These are phyloP conservation scores for Croton setiger DNA, from an alignment of 441 rosid genomes.

Conservation along the genomic window DNA sequence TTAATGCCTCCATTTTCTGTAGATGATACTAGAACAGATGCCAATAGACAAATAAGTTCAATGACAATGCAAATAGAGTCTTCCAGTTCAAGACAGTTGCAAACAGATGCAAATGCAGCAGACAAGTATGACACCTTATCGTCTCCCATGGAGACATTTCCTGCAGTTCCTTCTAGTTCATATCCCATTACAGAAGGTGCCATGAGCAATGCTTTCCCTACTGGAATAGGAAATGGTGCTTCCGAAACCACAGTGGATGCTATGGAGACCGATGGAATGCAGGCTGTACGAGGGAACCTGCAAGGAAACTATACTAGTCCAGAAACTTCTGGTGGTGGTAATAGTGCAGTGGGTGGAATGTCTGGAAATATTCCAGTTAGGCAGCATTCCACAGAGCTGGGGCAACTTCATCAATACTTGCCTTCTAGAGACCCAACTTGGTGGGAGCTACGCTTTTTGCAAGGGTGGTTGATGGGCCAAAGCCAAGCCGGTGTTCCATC, in stretches of 20 bases:
- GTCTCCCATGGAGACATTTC: slow-evolving; percentile 45
- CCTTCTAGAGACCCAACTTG: slow-evolving; percentile 58
- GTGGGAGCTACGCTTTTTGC: slow-evolving; percentile 83
- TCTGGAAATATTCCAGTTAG: slow-evolving; percentile 29
- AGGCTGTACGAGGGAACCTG: slow-evolving; percentile 45
- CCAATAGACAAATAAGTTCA: slow-evolving; percentile 40
- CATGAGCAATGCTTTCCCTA: slow-evolving; percentile 31
- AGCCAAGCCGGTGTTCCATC: slow-evolving; percentile 56
- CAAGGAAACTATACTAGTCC: slow-evolving; percentile 21
- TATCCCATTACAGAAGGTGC: slow-evolving; percentile 41
- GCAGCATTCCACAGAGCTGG: slow-evolving; percentile 36
- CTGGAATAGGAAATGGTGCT: slow-evolving; percentile 40
- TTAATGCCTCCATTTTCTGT: slow-evolving; percentile 48
- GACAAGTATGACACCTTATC: slow-evolving; percentile 43
- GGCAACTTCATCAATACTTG: slow-evolving; percentile 49
- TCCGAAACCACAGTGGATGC: slow-evolving; percentile 41
- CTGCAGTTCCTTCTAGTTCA: slow-evolving; percentile 42
- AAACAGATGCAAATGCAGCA: slow-evolving; percentile 45
- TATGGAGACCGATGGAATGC: slow-evolving; percentile 61
- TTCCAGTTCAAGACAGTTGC: slow-evolving; percentile 44
- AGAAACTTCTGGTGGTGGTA: slow-evolving; percentile 22
- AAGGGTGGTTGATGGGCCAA: slow-evolving; percentile 84
- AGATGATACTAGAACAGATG: slow-evolving; percentile 46
- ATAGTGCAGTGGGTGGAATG: slow-evolving; percentile 20
- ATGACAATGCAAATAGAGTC: slow-evolving; percentile 38